Evolutionary conservation across 2,329 filamentous ascomycete genomes (phyloP).

Genomic region (Fusarium sulawesiense): DNA sequence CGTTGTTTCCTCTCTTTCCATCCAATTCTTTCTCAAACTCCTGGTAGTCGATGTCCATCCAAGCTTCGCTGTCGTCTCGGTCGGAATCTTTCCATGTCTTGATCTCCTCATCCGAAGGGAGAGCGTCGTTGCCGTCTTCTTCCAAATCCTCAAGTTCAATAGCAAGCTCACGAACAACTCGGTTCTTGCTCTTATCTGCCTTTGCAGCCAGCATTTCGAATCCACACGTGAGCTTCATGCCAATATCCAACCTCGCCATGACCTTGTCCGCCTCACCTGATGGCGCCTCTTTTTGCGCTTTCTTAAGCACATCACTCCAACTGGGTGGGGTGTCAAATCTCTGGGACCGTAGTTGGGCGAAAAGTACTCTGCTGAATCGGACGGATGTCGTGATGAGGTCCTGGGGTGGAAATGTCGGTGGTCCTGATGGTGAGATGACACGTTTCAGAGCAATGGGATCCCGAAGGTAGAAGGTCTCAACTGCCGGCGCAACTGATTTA

Average conservation of each 20-base stretch:
- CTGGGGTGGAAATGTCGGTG: conserved; percentile 75
- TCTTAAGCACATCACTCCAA: conserved; percentile 55
- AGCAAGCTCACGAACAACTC: conserved; percentile 78
- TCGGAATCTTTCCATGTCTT: conserved; percentile 69
- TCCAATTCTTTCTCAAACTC: conserved; percentile 87
- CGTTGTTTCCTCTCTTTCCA: conserved; percentile 55
- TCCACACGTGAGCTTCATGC: conserved; percentile 90
- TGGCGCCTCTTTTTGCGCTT: conserved; percentile 31
- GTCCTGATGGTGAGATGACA: conserved; percentile 66
- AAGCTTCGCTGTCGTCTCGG: conserved; percentile 84
- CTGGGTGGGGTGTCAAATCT: conserved; percentile 74
- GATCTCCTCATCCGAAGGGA: conserved; percentile 83
- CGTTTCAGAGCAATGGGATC: conserved; percentile 81
- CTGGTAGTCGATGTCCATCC: conserved; percentile 91
- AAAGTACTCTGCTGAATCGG: conserved; percentile 88
- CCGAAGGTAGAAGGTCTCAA: conserved; percentile 92
- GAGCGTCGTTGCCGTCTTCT: conserved; percentile 71
- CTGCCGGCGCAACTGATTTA: conserved; percentile 80
- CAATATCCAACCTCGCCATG: conserved; percentile 67
- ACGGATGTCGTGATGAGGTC: conserved; percentile 85
- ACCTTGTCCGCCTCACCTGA: conserved; percentile 30
- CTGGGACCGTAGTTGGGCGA: conserved; percentile 90
- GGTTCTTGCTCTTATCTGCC: conserved; percentile 74
- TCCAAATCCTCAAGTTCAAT: conserved; percentile 80
- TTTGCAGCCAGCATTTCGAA: conserved; percentile 87